A percentile compares a stretch with the other conserved stretches of the same genome.
These are phyloP conservation scores for Nepenthes alata DNA, from an alignment of 179 eudicot genomes.

Conservation along the genomic window DNA sequence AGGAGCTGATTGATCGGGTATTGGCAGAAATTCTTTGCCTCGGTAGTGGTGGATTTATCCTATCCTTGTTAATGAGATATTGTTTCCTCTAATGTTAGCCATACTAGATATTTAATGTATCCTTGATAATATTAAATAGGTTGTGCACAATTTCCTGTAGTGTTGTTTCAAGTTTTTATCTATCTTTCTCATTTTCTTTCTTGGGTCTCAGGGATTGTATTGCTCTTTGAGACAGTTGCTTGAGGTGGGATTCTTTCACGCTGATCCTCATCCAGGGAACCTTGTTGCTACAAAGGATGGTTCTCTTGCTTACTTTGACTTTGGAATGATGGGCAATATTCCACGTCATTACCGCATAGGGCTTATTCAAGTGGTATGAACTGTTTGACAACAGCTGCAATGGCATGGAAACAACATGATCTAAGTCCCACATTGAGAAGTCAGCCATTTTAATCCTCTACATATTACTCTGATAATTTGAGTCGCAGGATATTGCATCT, in stretches of 20 bases:
- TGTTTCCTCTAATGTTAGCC: no score
- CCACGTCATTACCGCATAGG: slow-evolving; percentile 97
- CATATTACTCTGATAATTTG: no score
- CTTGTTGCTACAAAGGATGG: slow-evolving; percentile 92
- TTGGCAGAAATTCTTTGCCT: neutral
- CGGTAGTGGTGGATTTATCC: no score
- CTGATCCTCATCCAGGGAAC: slow-evolving; percentile 98
- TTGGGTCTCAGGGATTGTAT: slow-evolving; percentile 53
- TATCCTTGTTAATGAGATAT: no score
- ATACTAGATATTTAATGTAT: no score
- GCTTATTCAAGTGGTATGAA: slow-evolving; percentile 81
- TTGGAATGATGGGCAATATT: slow-evolving; percentile 98
- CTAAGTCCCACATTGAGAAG: no score
- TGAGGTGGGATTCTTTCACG: slow-evolving; percentile 97
- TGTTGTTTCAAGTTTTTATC: neutral
- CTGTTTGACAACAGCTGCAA: no score
- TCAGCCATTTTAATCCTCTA: no score
- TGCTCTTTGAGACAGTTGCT: slow-evolving; percentile 89
- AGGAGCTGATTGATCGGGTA: slow-evolving; percentile 87
- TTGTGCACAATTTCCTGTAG: neutral
- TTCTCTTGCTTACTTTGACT: slow-evolving; percentile 87
- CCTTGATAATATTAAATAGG: no score
- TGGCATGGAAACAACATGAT: no score
- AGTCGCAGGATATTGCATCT: no score
- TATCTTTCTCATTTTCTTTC: slow-evolving; percentile 1